Conservation (phyloP, 441 rosid genomes). For the Corymbia calophylla region DNA sequence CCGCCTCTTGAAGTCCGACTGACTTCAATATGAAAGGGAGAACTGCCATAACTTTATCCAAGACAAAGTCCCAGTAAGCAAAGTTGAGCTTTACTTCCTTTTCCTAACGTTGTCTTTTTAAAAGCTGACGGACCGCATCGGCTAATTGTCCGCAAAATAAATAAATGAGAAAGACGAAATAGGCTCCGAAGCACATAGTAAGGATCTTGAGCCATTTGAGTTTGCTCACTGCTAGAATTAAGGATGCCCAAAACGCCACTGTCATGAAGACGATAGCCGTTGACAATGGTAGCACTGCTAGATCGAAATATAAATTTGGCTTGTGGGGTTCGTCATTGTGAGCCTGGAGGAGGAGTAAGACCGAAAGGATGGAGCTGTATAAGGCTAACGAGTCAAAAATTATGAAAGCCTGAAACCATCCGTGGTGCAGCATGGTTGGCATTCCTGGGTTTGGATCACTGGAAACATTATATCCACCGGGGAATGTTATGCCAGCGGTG, state of each 20-base stretch:
- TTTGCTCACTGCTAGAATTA: neutral
- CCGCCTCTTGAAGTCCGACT: too few relatives aligned
- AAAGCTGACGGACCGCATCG: too few relatives aligned
- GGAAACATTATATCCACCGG: neutral
- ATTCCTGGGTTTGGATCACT: neutral
- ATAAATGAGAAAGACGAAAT: accelerated
- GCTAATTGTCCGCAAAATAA: too few relatives aligned
- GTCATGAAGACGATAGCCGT: neutral
- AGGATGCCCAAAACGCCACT: neutral
- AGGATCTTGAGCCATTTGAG: neutral
- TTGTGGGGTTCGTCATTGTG: accelerated
- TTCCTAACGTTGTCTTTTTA: too few relatives aligned
- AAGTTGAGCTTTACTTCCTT: too few relatives aligned
- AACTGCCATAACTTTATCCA: too few relatives aligned
- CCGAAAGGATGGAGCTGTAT: accelerated
- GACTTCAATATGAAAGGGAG: too few relatives aligned
- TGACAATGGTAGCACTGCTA: neutral
- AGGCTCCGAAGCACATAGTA: accelerated
- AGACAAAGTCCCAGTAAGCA: too few relatives aligned
- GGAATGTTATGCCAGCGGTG: neutral
- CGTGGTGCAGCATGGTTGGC: neutral
- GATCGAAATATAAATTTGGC: accelerated
- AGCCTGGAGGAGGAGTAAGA: accelerated
- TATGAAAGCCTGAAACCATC: neutral
- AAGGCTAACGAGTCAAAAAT: accelerated